Conservation (phyloP, 2,329 filamentous ascomycete genomes). For the Lecanicillium sp. region DNA sequence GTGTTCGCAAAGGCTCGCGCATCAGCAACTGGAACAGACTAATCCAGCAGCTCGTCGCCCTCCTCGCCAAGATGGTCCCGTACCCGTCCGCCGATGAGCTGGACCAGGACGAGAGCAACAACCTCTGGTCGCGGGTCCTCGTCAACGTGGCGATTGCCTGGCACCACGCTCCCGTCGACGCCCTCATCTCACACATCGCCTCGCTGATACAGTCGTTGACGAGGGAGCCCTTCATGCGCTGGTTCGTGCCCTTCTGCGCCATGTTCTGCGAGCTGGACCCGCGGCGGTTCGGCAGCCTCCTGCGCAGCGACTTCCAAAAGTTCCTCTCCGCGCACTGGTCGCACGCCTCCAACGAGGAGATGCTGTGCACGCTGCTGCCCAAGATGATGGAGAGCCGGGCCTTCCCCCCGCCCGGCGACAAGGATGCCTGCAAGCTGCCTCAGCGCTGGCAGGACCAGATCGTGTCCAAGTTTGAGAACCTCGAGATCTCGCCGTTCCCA, state of each 20-base stretch:
- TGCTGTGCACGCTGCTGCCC: conserved; percentile 63
- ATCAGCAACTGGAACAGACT: conserved; percentile 66
- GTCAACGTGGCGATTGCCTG: conserved; percentile 60
- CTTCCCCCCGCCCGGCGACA: conserved; percentile 47
- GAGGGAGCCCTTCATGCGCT: conserved; percentile 57
- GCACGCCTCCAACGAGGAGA: conserved; percentile 56
- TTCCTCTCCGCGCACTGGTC: conserved; percentile 74
- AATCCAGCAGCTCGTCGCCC: conserved; percentile 48
- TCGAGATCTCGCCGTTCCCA: conserved; percentile 59
- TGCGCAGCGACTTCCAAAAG: conserved; percentile 76
- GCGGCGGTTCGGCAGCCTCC: conserved; percentile 70
- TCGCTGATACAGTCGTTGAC: conserved; percentile 60
- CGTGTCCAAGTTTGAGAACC: conserved; percentile 59
- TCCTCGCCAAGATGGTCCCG: conserved; percentile 45
- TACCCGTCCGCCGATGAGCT: conserved; percentile 33
- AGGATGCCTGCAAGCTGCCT: conserved; percentile 51
- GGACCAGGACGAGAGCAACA: conserved; percentile 29
- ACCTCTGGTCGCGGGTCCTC: conserved; percentile 54
- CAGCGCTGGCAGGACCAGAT: conserved; percentile 70
- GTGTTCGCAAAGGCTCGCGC: conserved; percentile 74
- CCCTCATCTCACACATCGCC: conserved; percentile 64
- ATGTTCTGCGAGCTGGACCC: conserved; percentile 69
- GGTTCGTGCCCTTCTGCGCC: conserved; percentile 82
- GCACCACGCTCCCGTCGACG: conserved; percentile 72
- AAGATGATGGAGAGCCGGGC: conserved; percentile 53